phyloP scores from a whole-genome alignment of 441 rosid genomes.

The Arabidopsis lyrata region DNA sequence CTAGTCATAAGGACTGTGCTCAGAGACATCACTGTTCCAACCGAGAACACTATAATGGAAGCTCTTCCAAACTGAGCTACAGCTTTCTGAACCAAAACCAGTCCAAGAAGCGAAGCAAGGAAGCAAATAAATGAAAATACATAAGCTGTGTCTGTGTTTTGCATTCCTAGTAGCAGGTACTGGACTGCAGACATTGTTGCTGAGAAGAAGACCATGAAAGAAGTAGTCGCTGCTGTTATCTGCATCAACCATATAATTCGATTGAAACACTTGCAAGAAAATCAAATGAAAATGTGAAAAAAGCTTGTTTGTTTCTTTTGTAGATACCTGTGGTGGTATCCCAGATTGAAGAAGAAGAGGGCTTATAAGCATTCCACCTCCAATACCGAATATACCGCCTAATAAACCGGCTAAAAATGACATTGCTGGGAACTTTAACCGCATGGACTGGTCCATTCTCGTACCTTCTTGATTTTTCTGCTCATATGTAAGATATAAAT shows the following conservation, averaged over 20 bases:
- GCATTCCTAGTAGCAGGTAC: conserved; percentile 78
- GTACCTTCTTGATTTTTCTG: conserved; percentile 53
- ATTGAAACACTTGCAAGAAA: conserved; percentile 21
- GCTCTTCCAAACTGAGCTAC: conserved; percentile 73
- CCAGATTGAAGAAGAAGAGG: conserved; percentile 93
- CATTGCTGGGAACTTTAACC: conserved; percentile 66
- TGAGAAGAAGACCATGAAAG: conserved; percentile 96
- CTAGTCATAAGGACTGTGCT: conserved; percentile 77
- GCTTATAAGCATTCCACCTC: conserved; percentile 95
- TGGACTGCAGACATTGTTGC: conserved; percentile 93
- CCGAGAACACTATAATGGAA: conserved; percentile 87
- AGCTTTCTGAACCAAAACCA: conserved; percentile 71
- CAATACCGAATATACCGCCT: conserved; percentile 90
- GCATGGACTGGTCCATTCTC: conserved; percentile 29
- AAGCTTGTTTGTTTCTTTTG: background rate
- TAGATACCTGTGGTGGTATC: conserved; percentile 71
- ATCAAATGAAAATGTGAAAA: conserved; percentile 41
- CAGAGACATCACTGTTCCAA: conserved; percentile 76
- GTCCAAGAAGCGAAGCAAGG: conserved; percentile 74
- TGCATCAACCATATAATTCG: conserved; percentile 40
- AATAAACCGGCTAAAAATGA: conserved; percentile 81
- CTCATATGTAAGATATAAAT: conserved; percentile 33
- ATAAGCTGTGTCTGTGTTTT: conserved; percentile 60
- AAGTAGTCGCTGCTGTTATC: conserved; percentile 89
- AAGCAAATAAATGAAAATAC: conserved; percentile 67